Base-by-base conservation (phyloP, 257 asterid species). In the Leonotis leonurus region DNA sequence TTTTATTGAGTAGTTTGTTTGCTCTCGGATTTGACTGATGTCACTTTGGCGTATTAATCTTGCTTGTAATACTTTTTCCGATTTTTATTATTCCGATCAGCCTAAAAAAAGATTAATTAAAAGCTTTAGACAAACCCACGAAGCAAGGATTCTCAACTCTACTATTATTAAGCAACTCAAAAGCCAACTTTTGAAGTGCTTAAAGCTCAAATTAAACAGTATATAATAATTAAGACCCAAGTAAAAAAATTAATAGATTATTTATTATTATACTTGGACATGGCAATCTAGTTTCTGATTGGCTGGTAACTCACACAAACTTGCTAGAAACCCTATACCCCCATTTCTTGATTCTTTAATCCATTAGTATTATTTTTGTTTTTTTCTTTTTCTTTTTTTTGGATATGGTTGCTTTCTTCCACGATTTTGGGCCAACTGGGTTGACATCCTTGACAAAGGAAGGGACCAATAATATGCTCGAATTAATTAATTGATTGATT, bases 241-340 rank as follows among this genome's bases (percentile, higher is more conserved):
- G 1, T 29, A 29, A 7, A 46, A 49, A 12, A 24, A 22, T 49
- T 4, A 4, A 24, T 49, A 21, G 27, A 1, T 11, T 5, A 49
- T 5, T 11, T 14, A 43, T 0, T 43, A 43, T 14, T 41, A 16
- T 30, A 21, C 41, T 30, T 17, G 32, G 67, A 64, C 62, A 48
- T 71, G 63, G 39, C 56, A 64, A 27, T 66, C 48, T 52, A 32
- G 73, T 18, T 67, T 56, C 29, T 56, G 62, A 73, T 73, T 73
- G 78, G 78, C 29, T 50, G 7, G 6, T 26, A 67, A 68, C 74
- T 72, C 40, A 56, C 49, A 50, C 7, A 33, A 1, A 29, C 33
- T 29, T 29, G 33, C 33, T 29, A n/a, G n/a, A n/a, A n/a, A n/a
- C n/a, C n/a, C n/a, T n/a, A n/a, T n/a, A n/a, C n/a, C n/a, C n/a